Evolutionary conservation across 108 stramenopile species (phyloP), one percentile per base, ranked within the genome.

Genomic region (Asterionellopsis glacialis): DNA sequence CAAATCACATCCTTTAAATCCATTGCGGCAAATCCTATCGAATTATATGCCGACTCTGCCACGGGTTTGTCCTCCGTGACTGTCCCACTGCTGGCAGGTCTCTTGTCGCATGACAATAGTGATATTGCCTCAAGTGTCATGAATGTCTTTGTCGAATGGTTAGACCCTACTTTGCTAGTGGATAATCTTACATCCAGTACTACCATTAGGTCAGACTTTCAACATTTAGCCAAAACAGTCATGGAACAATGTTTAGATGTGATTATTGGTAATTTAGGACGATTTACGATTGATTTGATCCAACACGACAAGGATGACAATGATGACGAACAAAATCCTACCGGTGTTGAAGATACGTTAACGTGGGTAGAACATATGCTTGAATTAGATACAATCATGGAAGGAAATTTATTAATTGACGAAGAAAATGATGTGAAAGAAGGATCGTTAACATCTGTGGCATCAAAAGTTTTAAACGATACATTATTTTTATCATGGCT

Each of bases 401-500:
- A 45, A 58, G 49, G 25, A 59, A 23, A 33, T 19, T 13, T 14
- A 43, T 24, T 19, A 26, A 41, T 57, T n/a, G n/a, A n/a, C n/a
- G n/a, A n/a, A n/a, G 1, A 3, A 60, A 22, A 60, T 44, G 71
- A 64, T 22, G 41, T 52, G 4, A 55, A 33, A 33, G 33, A 33
- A 7, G 33, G 33, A 33, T 33, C 33, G 5, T 33, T 33, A 5
- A 33, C 41, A 23, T 82, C 82, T 18, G 70, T 84, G 13, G 85
- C 77, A 27, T 57, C 69, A 1, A 56, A 39, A 26, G 67, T 91
- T 52, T 78, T 67, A 23, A 55, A 74, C 51, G 70, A 79, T 11
- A 85, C 81, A 3, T 58, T 51, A 9, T 71, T 87, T 48, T 28
- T 91, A n/a, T 69, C 84, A 13, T 91, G 82, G 82, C 61, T 87